phyloP scores from a whole-genome alignment of 2,329 filamentous ascomycete genomes.

The Fusarium equiseti region DNA sequence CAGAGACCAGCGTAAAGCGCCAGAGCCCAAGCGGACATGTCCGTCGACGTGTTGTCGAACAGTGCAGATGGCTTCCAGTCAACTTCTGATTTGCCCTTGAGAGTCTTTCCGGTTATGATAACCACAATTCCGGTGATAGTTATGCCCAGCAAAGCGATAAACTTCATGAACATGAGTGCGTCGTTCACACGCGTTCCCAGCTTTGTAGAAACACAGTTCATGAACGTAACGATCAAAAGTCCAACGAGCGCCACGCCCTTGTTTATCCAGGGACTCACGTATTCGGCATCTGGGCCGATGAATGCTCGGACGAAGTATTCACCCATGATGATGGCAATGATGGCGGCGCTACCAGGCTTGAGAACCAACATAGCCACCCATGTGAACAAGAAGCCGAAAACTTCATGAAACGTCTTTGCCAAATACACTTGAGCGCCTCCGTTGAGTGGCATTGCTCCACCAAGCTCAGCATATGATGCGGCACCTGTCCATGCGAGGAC shows the following conservation, averaged over 20 bases:
- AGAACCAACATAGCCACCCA: conserved; percentile 96
- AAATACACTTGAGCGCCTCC: conserved; percentile 95
- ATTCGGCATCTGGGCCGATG: conserved; percentile 86
- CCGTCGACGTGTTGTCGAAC: conserved; percentile 87
- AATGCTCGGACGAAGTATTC: conserved; percentile 94
- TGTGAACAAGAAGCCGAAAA: conserved; percentile 92
- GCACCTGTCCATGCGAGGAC: conserved; percentile 95
- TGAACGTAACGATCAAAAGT: conserved; percentile 78
- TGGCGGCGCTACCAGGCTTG: conserved; percentile 92
- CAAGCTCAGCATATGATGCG: conserved; percentile 93
- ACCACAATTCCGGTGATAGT: conserved; percentile 91
- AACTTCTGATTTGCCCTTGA: conserved; percentile 77
- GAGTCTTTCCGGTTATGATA: conserved; percentile 84
- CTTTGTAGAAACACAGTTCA: conserved; percentile 93
- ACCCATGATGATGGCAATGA: conserved; percentile 97
- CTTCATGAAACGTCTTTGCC: conserved; percentile 94
- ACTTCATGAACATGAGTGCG: conserved; percentile 96
- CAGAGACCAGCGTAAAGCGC: conserved; percentile 95
- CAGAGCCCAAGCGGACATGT: conserved; percentile 89
- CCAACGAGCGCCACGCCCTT: conserved; percentile 87
- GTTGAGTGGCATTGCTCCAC: conserved; percentile 94
- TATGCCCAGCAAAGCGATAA: conserved; percentile 87
- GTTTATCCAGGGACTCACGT: conserved; percentile 87
- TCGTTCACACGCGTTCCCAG: conserved; percentile 90
- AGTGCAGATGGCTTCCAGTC: conserved; percentile 91